A percentile compares a stretch with the other conserved stretches of the same genome.
phyloP scores from a whole-genome alignment of 176 grass and related monocot genomes.

The bread wheat (Triticum aestivum) region IWGSC_CS_RefSeq_v2.1 NC_057801.1:5374064-5374563 shows the following conservation, averaged over 20 bases:
- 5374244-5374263: conserved; percentile 76
- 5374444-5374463: conserved; percentile 42
- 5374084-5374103: conserved; percentile 63
- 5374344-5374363: conserved; percentile 38
- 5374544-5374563: neutral
- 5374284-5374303: neutral
- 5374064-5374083: neutral
- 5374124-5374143: conserved; percentile 69
- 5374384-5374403: conserved; percentile 77
- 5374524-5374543: conserved; percentile 5
- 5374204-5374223: conserved; percentile 72
- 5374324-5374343: conserved; percentile 23
- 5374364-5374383: conserved; percentile 63
- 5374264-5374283: conserved; percentile 55
- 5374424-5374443: conserved; percentile 45
- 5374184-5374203: conserved; percentile 52
- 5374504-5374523: conserved; percentile 37
- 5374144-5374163: conserved; percentile 69
- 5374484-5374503: conserved; percentile 50
- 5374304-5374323: conserved; percentile 32
- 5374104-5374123: conserved; percentile 57
- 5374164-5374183: conserved; percentile 40
- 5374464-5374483: conserved; percentile 43
- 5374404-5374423: conserved; percentile 55
- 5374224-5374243: conserved; percentile 52